These are phyloP conservation scores for Primulina tabacum DNA, from an alignment of 257 asterid genomes.

Conservation along the genomic window DNA sequence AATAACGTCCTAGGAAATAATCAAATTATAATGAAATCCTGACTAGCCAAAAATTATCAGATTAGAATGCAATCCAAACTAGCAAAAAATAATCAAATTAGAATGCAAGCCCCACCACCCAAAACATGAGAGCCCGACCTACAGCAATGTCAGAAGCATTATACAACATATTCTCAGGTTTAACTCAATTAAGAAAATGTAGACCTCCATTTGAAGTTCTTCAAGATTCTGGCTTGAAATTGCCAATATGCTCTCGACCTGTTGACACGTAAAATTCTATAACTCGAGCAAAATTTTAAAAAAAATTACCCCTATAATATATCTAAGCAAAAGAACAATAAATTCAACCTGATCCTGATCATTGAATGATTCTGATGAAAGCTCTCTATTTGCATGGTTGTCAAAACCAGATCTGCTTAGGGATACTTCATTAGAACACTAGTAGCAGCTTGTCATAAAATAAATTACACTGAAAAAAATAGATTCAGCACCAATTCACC, in stretches of 20 bases:
- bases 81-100: neutral
- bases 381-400: conserved; percentile 47
- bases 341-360: conserved; percentile 52
- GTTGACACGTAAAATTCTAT: conserved; percentile 27
- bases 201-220: conserved; percentile 69
- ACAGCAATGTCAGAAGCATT: conserved; percentile 18
- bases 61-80: neutral
- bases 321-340: conserved; percentile 20
- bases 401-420: conserved; percentile 50
- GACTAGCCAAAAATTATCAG: neutral
- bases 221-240: conserved; percentile 56
- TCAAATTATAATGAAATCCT: neutral
- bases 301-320: neutral
- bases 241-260: conserved; percentile 48
- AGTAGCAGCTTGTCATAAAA: conserved; percentile 22
- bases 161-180: conserved; percentile 10
- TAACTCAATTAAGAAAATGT: conserved; percentile 16
- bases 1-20: neutral
- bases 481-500: conserved; percentile 18
- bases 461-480: conserved; percentile 5
- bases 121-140: conserved; percentile 13
- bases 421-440: conserved; percentile 23
- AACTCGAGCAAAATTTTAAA: neutral
- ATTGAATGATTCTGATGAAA: conserved; percentile 49
- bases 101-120: neutral